These are phyloP conservation scores for Acanthamoeba castellanii DNA, from an alignment of 208 protist species.

Conservation along the genomic window DNA sequence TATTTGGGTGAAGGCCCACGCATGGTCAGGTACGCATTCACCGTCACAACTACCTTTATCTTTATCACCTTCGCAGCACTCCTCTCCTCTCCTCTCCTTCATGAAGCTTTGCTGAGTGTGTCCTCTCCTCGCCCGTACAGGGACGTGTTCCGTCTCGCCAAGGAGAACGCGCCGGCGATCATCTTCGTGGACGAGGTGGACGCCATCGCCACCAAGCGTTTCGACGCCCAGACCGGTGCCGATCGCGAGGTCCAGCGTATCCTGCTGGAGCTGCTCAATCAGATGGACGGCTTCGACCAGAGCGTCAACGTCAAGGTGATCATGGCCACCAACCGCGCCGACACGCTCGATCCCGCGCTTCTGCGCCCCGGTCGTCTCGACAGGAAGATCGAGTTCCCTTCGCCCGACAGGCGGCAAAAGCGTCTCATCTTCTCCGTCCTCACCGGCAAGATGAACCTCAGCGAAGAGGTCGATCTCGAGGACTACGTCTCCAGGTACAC, in stretches of 20 bases:
- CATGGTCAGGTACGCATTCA: constrained; percentile 94
- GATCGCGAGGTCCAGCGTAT: constrained; percentile 99
- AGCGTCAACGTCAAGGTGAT: constrained; percentile 99
- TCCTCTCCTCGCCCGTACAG: constrained; percentile 64
- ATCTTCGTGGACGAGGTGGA: constrained; percentile 99
- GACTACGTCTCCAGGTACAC: constrained; percentile 87
- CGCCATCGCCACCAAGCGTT: constrained; percentile 99
- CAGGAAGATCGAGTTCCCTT: constrained; percentile 99
- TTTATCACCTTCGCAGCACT: not conserved
- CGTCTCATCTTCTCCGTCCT: constrained; percentile 99
- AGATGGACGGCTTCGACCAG: constrained; percentile 99
- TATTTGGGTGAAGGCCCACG: constrained; percentile 99
- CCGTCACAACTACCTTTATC: constrained; percentile 78
- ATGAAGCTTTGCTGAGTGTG: constrained; percentile 70
- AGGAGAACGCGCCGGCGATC: constrained; percentile 99
- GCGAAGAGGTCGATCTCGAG: constrained; percentile 98
- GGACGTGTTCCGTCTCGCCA: constrained; percentile 98
- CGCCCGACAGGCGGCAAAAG: constrained; percentile 98
- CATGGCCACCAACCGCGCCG: constrained; percentile 99
- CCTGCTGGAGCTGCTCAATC: constrained; percentile 99
- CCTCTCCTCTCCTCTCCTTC: not conserved
- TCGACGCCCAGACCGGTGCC: constrained; percentile 99
- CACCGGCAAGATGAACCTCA: constrained; percentile 98
- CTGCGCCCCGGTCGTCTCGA: constrained; percentile 98
- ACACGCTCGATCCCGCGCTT: constrained; percentile 99